Conservation (phyloP, 805 yeast genomes). For the Ogataea saltuana region DNA sequence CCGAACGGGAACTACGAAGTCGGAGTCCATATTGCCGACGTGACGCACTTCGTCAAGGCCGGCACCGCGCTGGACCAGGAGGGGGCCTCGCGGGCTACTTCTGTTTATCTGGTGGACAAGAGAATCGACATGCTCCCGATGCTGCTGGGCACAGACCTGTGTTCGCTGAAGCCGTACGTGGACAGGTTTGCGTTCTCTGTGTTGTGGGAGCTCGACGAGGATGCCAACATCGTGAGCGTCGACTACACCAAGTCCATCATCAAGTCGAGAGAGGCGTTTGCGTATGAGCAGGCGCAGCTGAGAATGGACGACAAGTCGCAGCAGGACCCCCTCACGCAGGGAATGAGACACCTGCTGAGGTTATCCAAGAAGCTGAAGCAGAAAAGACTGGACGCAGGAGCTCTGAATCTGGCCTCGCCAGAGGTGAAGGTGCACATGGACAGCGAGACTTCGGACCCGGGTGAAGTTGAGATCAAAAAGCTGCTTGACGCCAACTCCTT, state of each 20-base stretch:
- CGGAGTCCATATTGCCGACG: conserved; percentile 99
- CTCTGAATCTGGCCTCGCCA: conserved; percentile 93
- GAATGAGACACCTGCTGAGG: conserved; percentile 78
- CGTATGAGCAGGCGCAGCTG: conserved; percentile 89
- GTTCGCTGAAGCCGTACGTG: conserved; percentile 92
- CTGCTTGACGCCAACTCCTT: conserved; percentile 88
- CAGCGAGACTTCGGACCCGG: conserved; percentile 95
- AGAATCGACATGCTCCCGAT: conserved; percentile 98
- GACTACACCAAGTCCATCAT: conserved; percentile 86
- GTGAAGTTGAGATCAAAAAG: conserved; percentile 89
- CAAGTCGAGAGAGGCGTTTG: conserved; percentile 88
- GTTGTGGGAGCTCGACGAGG: conserved; percentile 88
- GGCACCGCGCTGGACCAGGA: conserved; percentile 90
- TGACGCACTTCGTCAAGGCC: conserved; percentile 93
- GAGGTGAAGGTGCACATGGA: conserved; percentile 98
- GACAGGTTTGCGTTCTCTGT: conserved; percentile 96
- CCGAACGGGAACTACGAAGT: conserved; percentile 96
- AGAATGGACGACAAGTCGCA: conserved; percentile 79
- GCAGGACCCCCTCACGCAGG: conserved; percentile 81
- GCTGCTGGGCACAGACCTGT: conserved; percentile 90
- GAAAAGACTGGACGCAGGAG: conserved; percentile 90
- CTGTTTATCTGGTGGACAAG: conserved; percentile 94
- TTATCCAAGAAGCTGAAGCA: conserved; percentile 86
- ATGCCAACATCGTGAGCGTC: conserved; percentile 81
- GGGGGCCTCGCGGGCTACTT: conserved; percentile 96